These are phyloP conservation scores for Sporisorium graminicola DNA, from an alignment of 1,284 basidiomycete species.

Conservation along the genomic window DNA sequence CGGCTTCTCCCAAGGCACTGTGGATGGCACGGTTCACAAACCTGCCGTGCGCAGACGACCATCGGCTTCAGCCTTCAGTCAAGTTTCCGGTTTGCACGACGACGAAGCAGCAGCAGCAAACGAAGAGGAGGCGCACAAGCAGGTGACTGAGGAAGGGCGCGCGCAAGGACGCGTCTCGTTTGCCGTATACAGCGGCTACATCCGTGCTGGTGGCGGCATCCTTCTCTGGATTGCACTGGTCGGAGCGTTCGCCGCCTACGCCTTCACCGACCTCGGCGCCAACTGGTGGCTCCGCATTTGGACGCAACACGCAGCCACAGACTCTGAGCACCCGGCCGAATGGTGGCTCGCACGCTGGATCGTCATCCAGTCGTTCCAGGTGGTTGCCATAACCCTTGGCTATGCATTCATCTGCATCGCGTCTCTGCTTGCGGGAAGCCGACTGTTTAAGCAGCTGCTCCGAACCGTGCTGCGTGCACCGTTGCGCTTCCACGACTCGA, in stretches of 20 bases:
- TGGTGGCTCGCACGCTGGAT: slow-evolving; percentile 76
- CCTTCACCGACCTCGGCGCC: slow-evolving; percentile 28
- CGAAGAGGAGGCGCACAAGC: slow-evolving; percentile 28
- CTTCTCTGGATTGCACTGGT: slow-evolving; percentile 35
- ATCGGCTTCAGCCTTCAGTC: slow-evolving; percentile 73
- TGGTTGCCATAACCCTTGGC: slow-evolving; percentile 75
- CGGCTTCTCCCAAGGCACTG: slow-evolving; percentile 42
- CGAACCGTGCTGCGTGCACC: slow-evolving; percentile 77
- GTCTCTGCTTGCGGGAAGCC: slow-evolving; percentile 77
- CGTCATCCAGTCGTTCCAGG: slow-evolving; percentile 79
- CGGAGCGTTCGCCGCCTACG: slow-evolving; percentile 11
- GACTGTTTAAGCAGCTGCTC: slow-evolving; percentile 76
- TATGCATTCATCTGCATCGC: slow-evolving; percentile 76
- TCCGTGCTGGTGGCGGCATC: slow-evolving; percentile 31
- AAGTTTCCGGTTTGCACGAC: slow-evolving; percentile 77
- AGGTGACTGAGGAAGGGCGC: slow-evolving; percentile 35
- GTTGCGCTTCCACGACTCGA: slow-evolving; percentile 83
- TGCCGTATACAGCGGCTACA: slow-evolving; percentile 41
- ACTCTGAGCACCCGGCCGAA: slow-evolving; percentile 56
- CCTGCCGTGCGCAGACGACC: slow-evolving; percentile 46
- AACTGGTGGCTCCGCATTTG: slow-evolving; percentile 41
- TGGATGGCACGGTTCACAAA: not conserved
- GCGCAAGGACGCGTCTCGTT: slow-evolving; percentile 35
- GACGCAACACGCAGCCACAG: slow-evolving; percentile 7
- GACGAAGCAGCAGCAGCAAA: slow-evolving; percentile 39